phyloP scores from a whole-genome alignment of 371 early-diverging fungal genomes.

The Coemansia sp. region DNA sequence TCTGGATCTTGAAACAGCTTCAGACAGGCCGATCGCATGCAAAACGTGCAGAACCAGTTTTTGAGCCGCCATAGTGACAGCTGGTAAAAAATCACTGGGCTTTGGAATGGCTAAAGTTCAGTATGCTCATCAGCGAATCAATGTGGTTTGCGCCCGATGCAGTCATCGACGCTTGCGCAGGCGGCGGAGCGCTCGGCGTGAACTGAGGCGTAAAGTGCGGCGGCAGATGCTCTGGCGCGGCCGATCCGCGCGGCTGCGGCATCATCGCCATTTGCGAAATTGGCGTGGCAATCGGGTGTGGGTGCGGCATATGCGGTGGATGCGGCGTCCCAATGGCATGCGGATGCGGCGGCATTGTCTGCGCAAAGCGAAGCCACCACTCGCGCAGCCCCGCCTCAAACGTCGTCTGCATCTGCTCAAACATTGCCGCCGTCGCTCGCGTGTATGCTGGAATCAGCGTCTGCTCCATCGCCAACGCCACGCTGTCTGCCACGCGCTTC shows the following conservation, averaged over 20 bases:
- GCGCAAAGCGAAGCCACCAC: slow-evolving; percentile 49
- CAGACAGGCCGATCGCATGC: too few species aligned
- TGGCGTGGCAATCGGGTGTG: slow-evolving; percentile 6
- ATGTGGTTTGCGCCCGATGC: slow-evolving; percentile 18
- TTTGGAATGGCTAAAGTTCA: slow-evolving; percentile 17
- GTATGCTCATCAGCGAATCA: slow-evolving; percentile 28
- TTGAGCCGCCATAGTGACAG: too few species aligned
- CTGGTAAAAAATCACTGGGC: background rate
- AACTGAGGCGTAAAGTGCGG: slow-evolving; percentile 6
- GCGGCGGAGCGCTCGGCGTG: slow-evolving; percentile 4
- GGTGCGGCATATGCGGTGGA: background rate
- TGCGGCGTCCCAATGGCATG: slow-evolving; percentile 7
- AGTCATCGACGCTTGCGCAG: background rate
- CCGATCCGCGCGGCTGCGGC: slow-evolving; percentile 25
- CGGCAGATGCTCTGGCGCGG: slow-evolving; percentile 5
- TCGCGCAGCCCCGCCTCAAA: slow-evolving; percentile 46
- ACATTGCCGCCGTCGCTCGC: slow-evolving; percentile 47
- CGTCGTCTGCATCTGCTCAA: slow-evolving; percentile 49
- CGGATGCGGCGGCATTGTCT: slow-evolving; percentile 40
- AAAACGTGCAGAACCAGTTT: too few species aligned
- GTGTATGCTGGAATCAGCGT: slow-evolving; percentile 46
- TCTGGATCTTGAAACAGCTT: too few species aligned
- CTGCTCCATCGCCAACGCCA: slow-evolving; percentile 36
- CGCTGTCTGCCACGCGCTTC: slow-evolving; percentile 21
- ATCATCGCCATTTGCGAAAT: slow-evolving; percentile 30